Percentiles rank a stretch among this genome's conserved stretches.
Evolutionary conservation across 148 eudicot genomes (phyloP).

Genomic region (Rhododendron ferrugineum): DNA sequence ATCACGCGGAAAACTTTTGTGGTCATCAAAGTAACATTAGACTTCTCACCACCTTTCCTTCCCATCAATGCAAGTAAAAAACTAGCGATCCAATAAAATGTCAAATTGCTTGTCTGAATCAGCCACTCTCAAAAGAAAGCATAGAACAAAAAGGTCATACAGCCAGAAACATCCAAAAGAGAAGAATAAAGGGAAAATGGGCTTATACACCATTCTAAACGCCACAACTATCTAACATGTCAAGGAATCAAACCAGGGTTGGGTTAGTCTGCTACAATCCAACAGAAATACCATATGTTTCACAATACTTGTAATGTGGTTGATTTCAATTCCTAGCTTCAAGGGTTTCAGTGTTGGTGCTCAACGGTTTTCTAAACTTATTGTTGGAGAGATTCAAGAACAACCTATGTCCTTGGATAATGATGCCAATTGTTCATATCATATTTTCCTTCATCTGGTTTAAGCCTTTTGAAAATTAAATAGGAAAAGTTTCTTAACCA

Average conservation of each 20-base stretch:
- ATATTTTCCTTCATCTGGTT: not conserved
- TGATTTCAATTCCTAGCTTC: not conserved
- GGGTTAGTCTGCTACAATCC: not conserved
- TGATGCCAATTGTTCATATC: not conserved
- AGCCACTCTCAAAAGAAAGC: not conserved
- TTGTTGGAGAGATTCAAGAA: not conserved
- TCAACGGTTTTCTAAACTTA: not conserved
- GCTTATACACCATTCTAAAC: not conserved
- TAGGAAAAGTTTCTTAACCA: not conserved
- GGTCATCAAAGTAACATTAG: not conserved
- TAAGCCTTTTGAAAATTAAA: not conserved
- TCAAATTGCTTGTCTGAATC: not conserved
- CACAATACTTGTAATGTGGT: not conserved
- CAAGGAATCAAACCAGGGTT: not conserved
- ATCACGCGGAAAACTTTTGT: not conserved
- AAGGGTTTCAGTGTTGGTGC: not conserved
- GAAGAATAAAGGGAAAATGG: not conserved
- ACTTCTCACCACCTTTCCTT: not conserved
- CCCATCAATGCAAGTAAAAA: not conserved
- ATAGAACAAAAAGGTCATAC: not conserved
- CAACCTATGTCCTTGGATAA: not conserved
- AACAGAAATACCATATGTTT: not conserved
- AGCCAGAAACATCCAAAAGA: not conserved
- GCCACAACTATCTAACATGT: not conserved
- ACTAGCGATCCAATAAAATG: not conserved